phyloP scores from a whole-genome alignment of 2,329 filamentous ascomycete genomes.

The Blumeriella jaapii region DNA sequence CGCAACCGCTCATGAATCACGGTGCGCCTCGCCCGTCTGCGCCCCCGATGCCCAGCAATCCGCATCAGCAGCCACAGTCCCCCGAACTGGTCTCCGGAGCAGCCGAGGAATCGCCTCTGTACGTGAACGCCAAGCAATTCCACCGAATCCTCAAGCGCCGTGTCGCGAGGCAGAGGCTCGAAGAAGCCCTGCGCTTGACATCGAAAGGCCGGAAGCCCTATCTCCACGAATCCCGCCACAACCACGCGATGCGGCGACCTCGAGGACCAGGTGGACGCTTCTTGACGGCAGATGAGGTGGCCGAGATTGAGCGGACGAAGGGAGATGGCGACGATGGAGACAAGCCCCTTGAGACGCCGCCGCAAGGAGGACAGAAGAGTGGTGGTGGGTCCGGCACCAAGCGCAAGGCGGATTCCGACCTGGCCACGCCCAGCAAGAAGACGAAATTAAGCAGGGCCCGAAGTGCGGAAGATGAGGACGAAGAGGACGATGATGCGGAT shows the following conservation, averaged over 20 bases:
- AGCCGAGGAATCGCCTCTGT: constrained; percentile 84
- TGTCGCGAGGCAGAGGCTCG: constrained; percentile 83
- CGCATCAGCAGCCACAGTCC: constrained; percentile 57
- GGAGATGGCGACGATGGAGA: constrained; percentile 30
- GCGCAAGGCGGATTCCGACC: constrained; percentile 45
- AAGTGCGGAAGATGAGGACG: constrained; percentile 25
- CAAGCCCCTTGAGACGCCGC: constrained; percentile 26
- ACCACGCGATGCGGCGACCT: constrained; percentile 93
- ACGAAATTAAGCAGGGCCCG: constrained; percentile 30
- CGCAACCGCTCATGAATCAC: constrained; percentile 68
- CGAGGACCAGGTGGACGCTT: constrained; percentile 91
- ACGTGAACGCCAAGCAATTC: constrained; percentile 98
- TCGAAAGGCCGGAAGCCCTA: constrained; percentile 96
- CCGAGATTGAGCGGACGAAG: constrained; percentile 65
- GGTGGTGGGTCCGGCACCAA: constrained; percentile 37
- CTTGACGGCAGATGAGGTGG: constrained; percentile 90
- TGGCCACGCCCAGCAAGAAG: constrained; percentile 41
- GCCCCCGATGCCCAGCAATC: constrained; percentile 49
- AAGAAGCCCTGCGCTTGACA: constrained; percentile 83
- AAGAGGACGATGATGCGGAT: constrained; percentile 27
- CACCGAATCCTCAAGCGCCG: constrained; percentile 92
- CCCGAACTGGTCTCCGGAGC: constrained; percentile 64
- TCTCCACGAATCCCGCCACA: constrained; percentile 92
- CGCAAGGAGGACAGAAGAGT: constrained; percentile 24
- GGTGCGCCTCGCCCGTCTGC: constrained; percentile 39